These are phyloP conservation scores for Colletotrichum viniferum DNA, from an alignment of 2,329 filamentous ascomycete genomes.

Conservation along the genomic window DNA sequence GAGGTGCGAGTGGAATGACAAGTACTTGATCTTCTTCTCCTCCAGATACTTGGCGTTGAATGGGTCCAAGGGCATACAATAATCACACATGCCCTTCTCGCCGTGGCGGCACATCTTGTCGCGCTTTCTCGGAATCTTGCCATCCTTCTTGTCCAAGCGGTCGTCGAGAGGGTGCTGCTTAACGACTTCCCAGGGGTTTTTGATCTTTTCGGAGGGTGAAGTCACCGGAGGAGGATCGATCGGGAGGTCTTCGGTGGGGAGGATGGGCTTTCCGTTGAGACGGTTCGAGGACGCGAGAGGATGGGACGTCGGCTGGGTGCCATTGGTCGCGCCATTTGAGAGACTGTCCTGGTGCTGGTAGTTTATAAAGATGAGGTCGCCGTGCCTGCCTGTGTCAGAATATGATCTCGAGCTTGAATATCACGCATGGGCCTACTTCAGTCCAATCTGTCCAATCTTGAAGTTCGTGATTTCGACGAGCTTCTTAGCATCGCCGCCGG, in stretches of 20 bases:
- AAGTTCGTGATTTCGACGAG: slow-evolving; percentile 62
- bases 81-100: slow-evolving; percentile 98
- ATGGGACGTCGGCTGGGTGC: slow-evolving; percentile 35
- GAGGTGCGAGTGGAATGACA: slow-evolving; percentile 93
- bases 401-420: slow-evolving; percentile 21
- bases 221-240: slow-evolving; percentile 61
- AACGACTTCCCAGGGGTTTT: slow-evolving; percentile 92
- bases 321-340: slow-evolving; percentile 38
- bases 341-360: slow-evolving; percentile 68
- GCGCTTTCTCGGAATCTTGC: slow-evolving; percentile 80
- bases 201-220: slow-evolving; percentile 67
- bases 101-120: slow-evolving; percentile 97
- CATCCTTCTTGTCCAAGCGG: slow-evolving; percentile 82
- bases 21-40: slow-evolving; percentile 98
- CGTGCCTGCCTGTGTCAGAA: slow-evolving; percentile 65
- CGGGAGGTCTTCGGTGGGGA: slow-evolving; percentile 69
- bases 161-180: slow-evolving; percentile 89
- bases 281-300: slow-evolving; percentile 60
- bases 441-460: slow-evolving; percentile 62
- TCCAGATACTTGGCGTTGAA: slow-evolving; percentile 87
- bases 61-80: slow-evolving; percentile 96
- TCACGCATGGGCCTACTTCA: slow-evolving; percentile 49
- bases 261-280: slow-evolving; percentile 78
- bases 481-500: slow-evolving; percentile 60
- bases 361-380: slow-evolving; percentile 86